Evolutionary conservation across 352 stramenopile species (phyloP), one percentile per base, ranked within the genome.

Genomic region (Heterotrichella gracilis): DNA sequence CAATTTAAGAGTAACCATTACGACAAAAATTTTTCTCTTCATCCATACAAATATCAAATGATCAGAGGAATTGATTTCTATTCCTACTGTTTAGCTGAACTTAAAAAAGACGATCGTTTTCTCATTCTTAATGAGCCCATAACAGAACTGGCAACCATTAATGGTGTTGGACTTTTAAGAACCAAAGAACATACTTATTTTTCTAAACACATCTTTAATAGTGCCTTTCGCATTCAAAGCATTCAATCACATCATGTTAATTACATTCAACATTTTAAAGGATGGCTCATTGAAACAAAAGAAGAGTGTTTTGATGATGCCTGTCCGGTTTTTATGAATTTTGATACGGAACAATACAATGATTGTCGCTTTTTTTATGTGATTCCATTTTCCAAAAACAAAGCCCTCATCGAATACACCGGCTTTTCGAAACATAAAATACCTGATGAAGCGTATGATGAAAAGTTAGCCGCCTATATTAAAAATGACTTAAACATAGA

Each of bases 191-290:
- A 53, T 17, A 53, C 9, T 53, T 53, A 17, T 53, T 53, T 17
- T 53, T 9, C 9, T 17, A 53, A n/a, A 17, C n/a, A 53, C n/a
- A 17, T 53, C 9, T 53, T 53, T n/a, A 53, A 53, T n/a, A 53
- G 32, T 53, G 9, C 9, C n/a, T 53, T 53, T n/a, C 9, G 32
- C 9, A 53, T 17, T 17, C n/a, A 53, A 17, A n/a, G n/a, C n/a
- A 17, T 53, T n/a, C 9, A 53, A 53, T 17, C 32, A 9, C 9
- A 53, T 53, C 32, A 53, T 53, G n/a, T 53, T n/a, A 53, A 53
- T 53, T 53, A 53, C n/a, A n/a, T 53, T 53, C 32, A 53, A n/a
- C 32, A 53, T 53, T 53, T 53, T 53, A 53, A 53, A 53, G 32
- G 32, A 9, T 53, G 32, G 32, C 32, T 53, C 9, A 53, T 53